Conservation (phyloP, 441 rosid genomes). For the Gossypium aridum region DNA sequence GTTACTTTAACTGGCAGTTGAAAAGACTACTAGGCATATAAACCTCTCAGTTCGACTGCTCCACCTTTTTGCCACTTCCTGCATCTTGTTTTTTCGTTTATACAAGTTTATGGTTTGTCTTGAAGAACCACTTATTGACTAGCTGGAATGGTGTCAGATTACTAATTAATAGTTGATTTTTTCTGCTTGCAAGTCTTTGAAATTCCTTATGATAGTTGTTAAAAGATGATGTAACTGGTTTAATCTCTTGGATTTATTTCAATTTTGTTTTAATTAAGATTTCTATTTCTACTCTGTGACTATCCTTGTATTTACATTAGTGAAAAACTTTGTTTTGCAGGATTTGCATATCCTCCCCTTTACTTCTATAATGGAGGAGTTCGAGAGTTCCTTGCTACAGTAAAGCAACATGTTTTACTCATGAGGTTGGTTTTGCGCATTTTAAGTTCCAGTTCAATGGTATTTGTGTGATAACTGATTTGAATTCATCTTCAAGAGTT, state of each 20-base stretch:
- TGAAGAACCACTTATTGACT: background rate
- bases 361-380: constrained; percentile 97
- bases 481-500: constrained; percentile 1
- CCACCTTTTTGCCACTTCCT: background rate
- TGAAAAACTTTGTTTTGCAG: constrained; percentile 36
- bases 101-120: background rate
- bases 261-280: background rate
- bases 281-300: background rate
- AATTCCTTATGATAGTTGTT: background rate
- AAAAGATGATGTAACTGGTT: background rate
- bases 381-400: constrained; percentile 77
- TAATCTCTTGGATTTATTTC: background rate
- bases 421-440: constrained; percentile 56
- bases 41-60: background rate
- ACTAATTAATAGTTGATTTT: constrained; percentile 1
- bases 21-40: background rate
- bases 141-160: background rate
- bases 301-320: constrained; percentile 3
- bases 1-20: background rate
- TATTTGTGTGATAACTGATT: background rate
- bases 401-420: constrained; percentile 81
- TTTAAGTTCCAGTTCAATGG: background rate
- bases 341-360: constrained; percentile 89
- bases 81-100: background rate
- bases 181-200: constrained; percentile 1